These are phyloP conservation scores for Circinella umbellata DNA, from an alignment of 371 early-diverging fungal species.

Conservation along the genomic window DNA sequence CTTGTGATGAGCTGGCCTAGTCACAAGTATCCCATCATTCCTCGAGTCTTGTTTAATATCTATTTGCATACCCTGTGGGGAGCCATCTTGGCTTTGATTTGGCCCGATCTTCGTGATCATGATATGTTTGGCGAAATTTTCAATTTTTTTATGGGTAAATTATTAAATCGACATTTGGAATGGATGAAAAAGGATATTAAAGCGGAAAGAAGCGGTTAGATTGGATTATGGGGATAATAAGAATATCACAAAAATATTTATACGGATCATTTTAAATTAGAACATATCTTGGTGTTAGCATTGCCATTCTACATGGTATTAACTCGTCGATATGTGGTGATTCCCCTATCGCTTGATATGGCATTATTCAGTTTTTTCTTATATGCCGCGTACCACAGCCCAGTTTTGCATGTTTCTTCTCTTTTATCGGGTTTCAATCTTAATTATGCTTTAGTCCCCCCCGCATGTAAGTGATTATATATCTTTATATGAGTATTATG, in stretches of 20 bases:
- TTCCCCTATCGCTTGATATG: conserved; percentile 51
- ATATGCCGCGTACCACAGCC: conserved; percentile 60
- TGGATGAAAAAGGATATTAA: too few species aligned
- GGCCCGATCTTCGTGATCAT: conserved; percentile 62
- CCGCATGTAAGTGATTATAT: conserved; percentile 44
- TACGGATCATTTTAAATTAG: conserved; percentile 23
- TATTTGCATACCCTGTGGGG: conserved; percentile 65
- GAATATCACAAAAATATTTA: background rate
- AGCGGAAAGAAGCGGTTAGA: too few species aligned
- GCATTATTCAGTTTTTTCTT: conserved; percentile 58
- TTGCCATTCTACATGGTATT: conserved; percentile 57
- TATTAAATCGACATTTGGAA: too few species aligned
- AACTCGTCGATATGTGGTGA: conserved; percentile 53
- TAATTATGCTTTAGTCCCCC: conserved; percentile 61
- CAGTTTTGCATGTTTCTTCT: conserved; percentile 52
- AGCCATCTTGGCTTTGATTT: conserved; percentile 50
- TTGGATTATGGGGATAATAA: too few species aligned
- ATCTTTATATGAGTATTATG: too few species aligned
- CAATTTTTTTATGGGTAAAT: conserved; percentile 62
- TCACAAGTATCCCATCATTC: conserved; percentile 37
- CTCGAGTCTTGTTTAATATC: conserved; percentile 57
- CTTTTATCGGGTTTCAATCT: conserved; percentile 58
- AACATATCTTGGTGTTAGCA: conserved; percentile 54
- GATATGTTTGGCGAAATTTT: conserved; percentile 58
- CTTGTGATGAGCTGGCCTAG: conserved; percentile 55